Evolutionary conservation across 23 red algal species (phyloP).

Genomic region (Agarophyton chilense): DNA sequence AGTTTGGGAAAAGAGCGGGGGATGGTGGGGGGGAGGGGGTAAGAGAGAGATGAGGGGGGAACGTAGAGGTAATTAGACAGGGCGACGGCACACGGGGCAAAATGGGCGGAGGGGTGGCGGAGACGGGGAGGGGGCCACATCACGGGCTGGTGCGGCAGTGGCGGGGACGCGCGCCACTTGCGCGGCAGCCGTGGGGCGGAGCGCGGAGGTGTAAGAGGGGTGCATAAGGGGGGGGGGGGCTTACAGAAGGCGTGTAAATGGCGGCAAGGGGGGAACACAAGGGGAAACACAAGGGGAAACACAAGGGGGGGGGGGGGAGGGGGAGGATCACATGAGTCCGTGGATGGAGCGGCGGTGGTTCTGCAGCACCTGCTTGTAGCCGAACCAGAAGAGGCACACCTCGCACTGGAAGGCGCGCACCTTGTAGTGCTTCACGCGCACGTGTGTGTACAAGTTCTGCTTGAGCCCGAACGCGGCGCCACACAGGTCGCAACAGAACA

Average conservation of each 20-base stretch:
- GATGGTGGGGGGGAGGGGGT: neutral
- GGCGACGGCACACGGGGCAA: too few relatives aligned
- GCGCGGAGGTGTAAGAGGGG: neutral
- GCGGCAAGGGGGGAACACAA: too few relatives aligned
- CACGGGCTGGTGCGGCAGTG: too few relatives aligned
- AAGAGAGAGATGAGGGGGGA: too few relatives aligned
- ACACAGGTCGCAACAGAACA: slow-evolving; percentile 50
- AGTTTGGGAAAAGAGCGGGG: neutral
- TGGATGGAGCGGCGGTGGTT: slow-evolving; percentile 56
- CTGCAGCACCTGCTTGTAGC: slow-evolving; percentile 71
- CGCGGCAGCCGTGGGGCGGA: neutral
- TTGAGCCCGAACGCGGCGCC: slow-evolving; percentile 54
- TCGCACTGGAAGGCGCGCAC: slow-evolving; percentile 33
- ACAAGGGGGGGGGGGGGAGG: neutral
- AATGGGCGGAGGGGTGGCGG: neutral
- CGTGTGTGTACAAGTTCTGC: slow-evolving; percentile 61
- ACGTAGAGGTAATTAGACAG: too few relatives aligned
- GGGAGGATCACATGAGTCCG: neutral
- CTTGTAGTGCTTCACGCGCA: slow-evolving; percentile 47
- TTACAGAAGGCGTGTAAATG: too few relatives aligned
- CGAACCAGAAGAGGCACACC: slow-evolving; percentile 26
- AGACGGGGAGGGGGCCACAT: neutral
- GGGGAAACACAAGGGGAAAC: too few relatives aligned
- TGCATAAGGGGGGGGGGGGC: neutral
- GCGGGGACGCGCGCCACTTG: too few relatives aligned